Evolutionary conservation across 345 rosid species (phyloP), one percentile per base, ranked within the genome.

Genomic region (Raphanus sativus): DNA sequence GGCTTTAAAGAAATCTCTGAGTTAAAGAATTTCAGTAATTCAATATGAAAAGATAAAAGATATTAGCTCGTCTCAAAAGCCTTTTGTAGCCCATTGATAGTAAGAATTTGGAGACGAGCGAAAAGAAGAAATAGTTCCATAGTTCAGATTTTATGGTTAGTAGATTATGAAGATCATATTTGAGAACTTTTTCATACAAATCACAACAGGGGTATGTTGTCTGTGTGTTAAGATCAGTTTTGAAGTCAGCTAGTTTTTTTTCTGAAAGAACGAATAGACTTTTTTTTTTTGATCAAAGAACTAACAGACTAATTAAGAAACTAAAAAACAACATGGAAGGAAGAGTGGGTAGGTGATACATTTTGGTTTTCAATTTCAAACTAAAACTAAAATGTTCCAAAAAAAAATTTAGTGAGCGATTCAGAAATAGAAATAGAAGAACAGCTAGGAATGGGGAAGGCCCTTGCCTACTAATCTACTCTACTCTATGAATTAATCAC

Each of bases 391-490:
- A 48, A 48, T 48, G 54, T 48, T 13, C 17, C 54, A 48, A 32
- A 32, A 32, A 5, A 32, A 32, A 32, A 21, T 21, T 32, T 13
- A 13, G n/a, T 4, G 6, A 48, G n/a, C 54, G 5, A 16, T 13
- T 48, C 16, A 12, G n/a, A 42, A 42, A 21, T 21, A 21, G 30
- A 48, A 48, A n/a, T 48, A 48, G 17, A 48, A 5, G 17, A 48
- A 48, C 55, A 48, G 7, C 55, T 48, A 48, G 55, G 55, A 48
- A 48, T n/a, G 55, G 56, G 65, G n/a, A 45, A 61, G 38, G 4
- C 38, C 54, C 29, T 33, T 34, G 36, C 62, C 79, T 69, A 69
- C 75, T 69, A 62, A 69, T 76, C 64, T 69, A 69, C 8, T 76
- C 64, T 69, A 76, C 25, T 62, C 73, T 69, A 69, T 50, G 3